Conservation (phyloP, 345 rosid genomes). For the Hibiscus tridactylites region DNA sequence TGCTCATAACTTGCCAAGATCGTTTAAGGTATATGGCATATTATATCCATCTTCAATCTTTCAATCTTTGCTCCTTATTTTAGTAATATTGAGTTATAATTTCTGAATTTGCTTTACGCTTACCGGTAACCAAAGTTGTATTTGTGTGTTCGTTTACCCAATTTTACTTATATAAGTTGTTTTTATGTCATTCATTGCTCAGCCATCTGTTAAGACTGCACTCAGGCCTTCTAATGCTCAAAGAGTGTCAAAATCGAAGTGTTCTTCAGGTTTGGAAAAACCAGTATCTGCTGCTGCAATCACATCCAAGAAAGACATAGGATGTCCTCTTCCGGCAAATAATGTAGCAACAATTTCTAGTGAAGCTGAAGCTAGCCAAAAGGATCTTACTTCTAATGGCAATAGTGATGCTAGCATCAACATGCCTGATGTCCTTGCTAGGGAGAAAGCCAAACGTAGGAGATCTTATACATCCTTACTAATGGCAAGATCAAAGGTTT, state of each 20-base stretch:
- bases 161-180: background rate
- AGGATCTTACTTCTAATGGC: constrained; percentile 25
- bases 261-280: constrained; percentile 20
- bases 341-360: constrained; percentile 23
- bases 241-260: constrained; percentile 30
- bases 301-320: constrained; percentile 28
- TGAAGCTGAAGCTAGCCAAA: constrained; percentile 22
- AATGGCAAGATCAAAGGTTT: constrained; percentile 71
- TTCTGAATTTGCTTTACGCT: background rate
- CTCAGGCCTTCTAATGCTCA: constrained; percentile 23
- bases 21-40: constrained; percentile 40
- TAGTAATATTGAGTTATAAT: background rate
- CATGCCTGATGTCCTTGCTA: constrained; percentile 24
- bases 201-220: constrained; percentile 30
- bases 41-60: background rate
- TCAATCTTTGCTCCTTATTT: background rate
- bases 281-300: constrained; percentile 19
- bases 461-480: constrained; percentile 76
- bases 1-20: constrained; percentile 25
- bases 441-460: constrained; percentile 61
- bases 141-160: background rate
- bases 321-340: constrained; percentile 26
- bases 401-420: constrained; percentile 18
- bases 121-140: background rate
- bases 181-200: constrained; percentile 8